These are phyloP conservation scores for Pelargonium citronellum DNA, from an alignment of 441 rosid species.

Conservation along the genomic window DNA sequence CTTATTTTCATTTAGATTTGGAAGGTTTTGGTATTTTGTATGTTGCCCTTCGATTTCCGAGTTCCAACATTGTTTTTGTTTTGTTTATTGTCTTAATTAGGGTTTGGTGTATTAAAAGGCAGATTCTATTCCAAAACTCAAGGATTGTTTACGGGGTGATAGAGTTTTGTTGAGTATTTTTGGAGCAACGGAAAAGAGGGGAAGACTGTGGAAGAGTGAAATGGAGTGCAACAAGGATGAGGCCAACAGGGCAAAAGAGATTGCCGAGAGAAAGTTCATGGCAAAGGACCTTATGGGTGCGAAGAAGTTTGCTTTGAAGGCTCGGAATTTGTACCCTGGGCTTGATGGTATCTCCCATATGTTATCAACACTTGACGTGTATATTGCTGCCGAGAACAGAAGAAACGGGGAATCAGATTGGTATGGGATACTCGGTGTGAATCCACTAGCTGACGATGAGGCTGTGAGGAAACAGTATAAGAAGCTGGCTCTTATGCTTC, in stretches of 20 bases:
- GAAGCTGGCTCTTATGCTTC: conserved; percentile 71
- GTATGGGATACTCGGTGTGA: conserved; percentile 69
- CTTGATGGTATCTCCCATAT: conserved; percentile 69
- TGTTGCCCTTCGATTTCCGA: too few species aligned
- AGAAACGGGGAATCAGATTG: conserved; percentile 67
- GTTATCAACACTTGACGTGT: conserved; percentile 55
- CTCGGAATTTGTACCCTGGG: conserved; percentile 64
- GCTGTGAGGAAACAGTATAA: conserved; percentile 60
- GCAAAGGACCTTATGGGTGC: conserved; percentile 71
- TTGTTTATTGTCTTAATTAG: not conserved
- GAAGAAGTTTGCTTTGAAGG: conserved; percentile 68
- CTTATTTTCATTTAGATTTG: not conserved
- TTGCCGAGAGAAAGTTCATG: conserved; percentile 69
- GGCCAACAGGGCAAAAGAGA: conserved; percentile 80
- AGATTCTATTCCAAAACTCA: not conserved
- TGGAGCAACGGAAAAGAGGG: conserved; percentile 8
- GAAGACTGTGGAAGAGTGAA: conserved; percentile 11
- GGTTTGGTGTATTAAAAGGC: too few species aligned
- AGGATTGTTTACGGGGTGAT: not conserved
- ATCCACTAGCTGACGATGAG: conserved; percentile 63
- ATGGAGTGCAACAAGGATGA: conserved; percentile 96
- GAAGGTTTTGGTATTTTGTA: not conserved
- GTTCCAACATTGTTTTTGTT: not conserved
- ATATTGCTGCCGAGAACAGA: conserved; percentile 62
- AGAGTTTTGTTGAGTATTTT: conserved; percentile 12